Evolutionary conservation across 768 basidiomycete genomes (phyloP).

Genomic region (Mycena epipterygia): DNA sequence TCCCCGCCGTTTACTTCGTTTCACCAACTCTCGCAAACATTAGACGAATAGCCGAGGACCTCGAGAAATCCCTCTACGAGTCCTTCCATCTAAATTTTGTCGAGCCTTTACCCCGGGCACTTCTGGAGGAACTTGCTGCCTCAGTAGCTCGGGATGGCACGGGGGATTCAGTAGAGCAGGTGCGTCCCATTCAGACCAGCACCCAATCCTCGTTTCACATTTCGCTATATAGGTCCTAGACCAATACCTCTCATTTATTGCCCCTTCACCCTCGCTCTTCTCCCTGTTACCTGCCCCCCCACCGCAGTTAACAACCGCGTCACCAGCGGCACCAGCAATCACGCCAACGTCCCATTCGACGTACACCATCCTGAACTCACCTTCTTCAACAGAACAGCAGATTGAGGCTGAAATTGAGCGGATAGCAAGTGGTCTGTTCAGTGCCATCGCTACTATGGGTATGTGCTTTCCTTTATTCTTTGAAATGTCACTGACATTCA

Average conservation of each 20-base stretch:
- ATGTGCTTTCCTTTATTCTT: constrained; percentile 37
- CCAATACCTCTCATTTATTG: constrained; percentile 96
- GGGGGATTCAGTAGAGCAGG: constrained; percentile 86
- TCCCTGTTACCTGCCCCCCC: constrained; percentile 81
- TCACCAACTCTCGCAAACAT: constrained; percentile 91
- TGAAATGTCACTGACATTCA: not conserved
- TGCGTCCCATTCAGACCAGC: constrained; percentile 42
- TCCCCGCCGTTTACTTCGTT: constrained; percentile 97
- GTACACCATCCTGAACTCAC: constrained; percentile 92
- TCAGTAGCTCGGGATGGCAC: constrained; percentile 89
- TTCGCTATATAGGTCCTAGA: constrained; percentile 79
- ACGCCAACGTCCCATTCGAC: constrained; percentile 65
- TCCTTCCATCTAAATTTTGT: constrained; percentile 96
- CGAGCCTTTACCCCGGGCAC: constrained; percentile 87
- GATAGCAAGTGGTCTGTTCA: constrained; percentile 91
- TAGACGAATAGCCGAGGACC: constrained; percentile 92
- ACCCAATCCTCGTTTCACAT: constrained; percentile 23
- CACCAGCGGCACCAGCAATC: constrained; percentile 49
- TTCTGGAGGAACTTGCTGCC: constrained; percentile 94
- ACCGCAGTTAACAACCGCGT: constrained; percentile 43
- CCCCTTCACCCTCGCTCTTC: constrained; percentile 93
- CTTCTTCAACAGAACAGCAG: constrained; percentile 88
- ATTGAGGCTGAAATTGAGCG: constrained; percentile 96
- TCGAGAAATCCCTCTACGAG: constrained; percentile 91
- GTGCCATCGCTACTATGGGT: constrained; percentile 92